Base-by-base conservation (phyloP, 371 early-diverging fungal species). In the Mortierella sp. region DNA sequence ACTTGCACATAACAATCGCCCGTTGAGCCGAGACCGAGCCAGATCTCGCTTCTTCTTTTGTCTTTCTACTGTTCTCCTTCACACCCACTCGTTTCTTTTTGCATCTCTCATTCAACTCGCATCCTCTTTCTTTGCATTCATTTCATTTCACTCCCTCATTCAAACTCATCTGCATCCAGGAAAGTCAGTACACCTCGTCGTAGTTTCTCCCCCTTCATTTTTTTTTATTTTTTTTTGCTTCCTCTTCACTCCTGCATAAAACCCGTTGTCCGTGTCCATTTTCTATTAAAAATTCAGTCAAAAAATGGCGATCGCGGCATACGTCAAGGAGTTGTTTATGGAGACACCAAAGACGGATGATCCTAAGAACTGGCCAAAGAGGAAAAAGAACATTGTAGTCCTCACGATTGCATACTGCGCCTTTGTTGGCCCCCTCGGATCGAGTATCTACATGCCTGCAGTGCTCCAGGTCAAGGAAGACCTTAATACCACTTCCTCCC, bases 361-460 rank as follows among this genome's bases (percentile, higher is more conserved):
- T 65, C 87, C 87, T 6, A 75, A 74, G 71, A 68, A 79, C 45
- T 80, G 79, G 69, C 76, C 87, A 22, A 53, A 44, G n/a, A 13
- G 63, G 5, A 82, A 85, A 63, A 87, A 86, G 53, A 80, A 85
- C 55, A 74, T 66, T 10, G 85, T 86, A 24, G 77, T 85, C 2
- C 26, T 80, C 6, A 76, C 82, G 13, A 80, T 87, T 24, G 82
- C 76, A 24, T 82, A 82, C 29, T 82, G 83, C 43, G 78, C 83
- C 22, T 82, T 82, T 45, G 72, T 74, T 4, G 83, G 80, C 0
- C 85, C 85, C 0, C 67, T 87, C 22, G 84, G 74, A 13, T 85
- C 77, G 39, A 74, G 74, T 64, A 85, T 87, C 24, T 87, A 87
- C 64, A 82, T 87, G 87, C 87, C 87, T 43, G 86, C 85, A n/a